These are phyloP conservation scores for Phytopythium cucurbitacearum DNA, from an alignment of 352 stramenopile species.

Conservation along the genomic window DNA sequence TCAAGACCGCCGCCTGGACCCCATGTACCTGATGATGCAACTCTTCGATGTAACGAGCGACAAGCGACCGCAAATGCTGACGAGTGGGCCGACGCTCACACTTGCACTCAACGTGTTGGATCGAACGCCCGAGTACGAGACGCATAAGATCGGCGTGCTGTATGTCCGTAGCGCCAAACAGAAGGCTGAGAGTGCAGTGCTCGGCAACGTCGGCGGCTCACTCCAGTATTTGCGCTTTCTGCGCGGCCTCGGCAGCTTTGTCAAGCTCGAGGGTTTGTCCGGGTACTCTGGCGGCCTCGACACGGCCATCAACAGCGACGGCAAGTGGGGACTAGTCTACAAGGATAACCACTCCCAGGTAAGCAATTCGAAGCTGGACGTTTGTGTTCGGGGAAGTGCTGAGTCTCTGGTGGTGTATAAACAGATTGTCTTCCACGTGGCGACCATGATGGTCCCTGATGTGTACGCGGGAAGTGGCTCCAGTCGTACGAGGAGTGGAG, in stretches of 20 bases:
- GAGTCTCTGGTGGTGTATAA: constrained; percentile 5
- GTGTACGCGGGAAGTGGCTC: not conserved
- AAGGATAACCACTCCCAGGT: constrained; percentile 67
- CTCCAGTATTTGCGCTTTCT: constrained; percentile 75
- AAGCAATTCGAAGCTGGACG: constrained; percentile 1
- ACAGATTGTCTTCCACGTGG: constrained; percentile 85
- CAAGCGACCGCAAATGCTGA: constrained; percentile 55
- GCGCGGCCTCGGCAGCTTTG: constrained; percentile 59
- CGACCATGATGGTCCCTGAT: constrained; percentile 72
- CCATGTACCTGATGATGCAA: constrained; percentile 80
- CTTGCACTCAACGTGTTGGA: constrained; percentile 76
- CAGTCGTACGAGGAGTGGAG: too few relatives aligned
- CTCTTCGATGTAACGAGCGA: constrained; percentile 63
- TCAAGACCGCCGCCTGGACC: constrained; percentile 7
- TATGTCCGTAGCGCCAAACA: constrained; percentile 65
- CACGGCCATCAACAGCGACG: constrained; percentile 58
- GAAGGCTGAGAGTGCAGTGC: constrained; percentile 59
- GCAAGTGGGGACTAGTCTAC: constrained; percentile 72
- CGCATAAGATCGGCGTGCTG: constrained; percentile 83
- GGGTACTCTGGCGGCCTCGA: constrained; percentile 81
- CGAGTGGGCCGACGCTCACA: constrained; percentile 41
- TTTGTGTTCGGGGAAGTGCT: not conserved
- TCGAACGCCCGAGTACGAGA: constrained; percentile 77
- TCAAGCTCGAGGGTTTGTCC: constrained; percentile 54
- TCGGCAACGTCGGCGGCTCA: constrained; percentile 66